phyloP scores from a whole-genome alignment of 805 yeast genomes.

The Kazachstania africana region DNA sequence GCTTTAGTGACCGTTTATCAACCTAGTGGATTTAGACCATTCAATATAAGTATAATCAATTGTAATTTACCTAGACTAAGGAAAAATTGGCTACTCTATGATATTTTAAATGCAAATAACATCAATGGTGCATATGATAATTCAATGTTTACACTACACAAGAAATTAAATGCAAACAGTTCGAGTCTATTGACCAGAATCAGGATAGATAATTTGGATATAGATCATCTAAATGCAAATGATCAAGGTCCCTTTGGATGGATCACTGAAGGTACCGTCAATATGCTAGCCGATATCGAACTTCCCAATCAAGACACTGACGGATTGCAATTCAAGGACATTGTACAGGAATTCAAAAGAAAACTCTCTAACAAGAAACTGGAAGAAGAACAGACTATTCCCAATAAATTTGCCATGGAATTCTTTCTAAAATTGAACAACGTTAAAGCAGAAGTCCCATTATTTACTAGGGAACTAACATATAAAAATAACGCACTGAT shows the following conservation, averaged over 20 bases:
- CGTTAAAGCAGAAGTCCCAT: slow-evolving; percentile 80
- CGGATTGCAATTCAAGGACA: slow-evolving; percentile 32
- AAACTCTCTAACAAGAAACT: neutral
- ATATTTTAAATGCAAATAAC: slow-evolving; percentile 69
- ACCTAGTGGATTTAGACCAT: slow-evolving; percentile 72
- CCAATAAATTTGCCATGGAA: slow-evolving; percentile 63
- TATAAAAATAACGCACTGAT: slow-evolving; percentile 86
- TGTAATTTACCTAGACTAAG: slow-evolving; percentile 72
- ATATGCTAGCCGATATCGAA: slow-evolving; percentile 83
- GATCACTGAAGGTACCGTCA: slow-evolving; percentile 88
- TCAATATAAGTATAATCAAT: slow-evolving; percentile 77
- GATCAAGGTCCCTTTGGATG: slow-evolving; percentile 94
- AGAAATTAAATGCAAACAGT: slow-evolving; percentile 25
- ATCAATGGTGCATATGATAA: slow-evolving; percentile 89
- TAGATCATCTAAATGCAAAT: slow-evolving; percentile 86
- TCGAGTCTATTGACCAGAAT: slow-evolving; percentile 63
- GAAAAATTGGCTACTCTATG: slow-evolving; percentile 90
- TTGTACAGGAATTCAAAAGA: slow-evolving; percentile 37
- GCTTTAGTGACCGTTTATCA: slow-evolving; percentile 71
- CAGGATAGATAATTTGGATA: slow-evolving; percentile 71
- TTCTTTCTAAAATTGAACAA: slow-evolving; percentile 69
- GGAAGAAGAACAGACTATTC: neutral
- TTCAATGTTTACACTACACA: slow-evolving; percentile 84
- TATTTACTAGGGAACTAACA: slow-evolving; percentile 78
- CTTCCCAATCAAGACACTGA: slow-evolving; percentile 57